Conservation (phyloP, 2,329 filamentous ascomycete genomes). For the Trichocomaceae sp. region DNA sequence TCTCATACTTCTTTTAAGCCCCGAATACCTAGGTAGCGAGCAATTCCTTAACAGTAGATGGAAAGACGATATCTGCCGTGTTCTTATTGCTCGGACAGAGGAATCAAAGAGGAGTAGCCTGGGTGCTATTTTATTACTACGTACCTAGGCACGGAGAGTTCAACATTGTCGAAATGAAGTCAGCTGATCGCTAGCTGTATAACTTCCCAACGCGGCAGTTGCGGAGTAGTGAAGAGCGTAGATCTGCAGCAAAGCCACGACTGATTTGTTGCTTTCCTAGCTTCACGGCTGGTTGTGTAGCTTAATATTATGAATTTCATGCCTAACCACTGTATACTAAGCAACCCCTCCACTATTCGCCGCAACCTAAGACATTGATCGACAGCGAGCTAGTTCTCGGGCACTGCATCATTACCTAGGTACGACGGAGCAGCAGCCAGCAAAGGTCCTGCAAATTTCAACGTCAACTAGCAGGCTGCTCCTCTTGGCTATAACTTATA, state of each 20-base stretch:
- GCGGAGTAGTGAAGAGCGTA: background rate
- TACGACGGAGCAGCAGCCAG: no score
- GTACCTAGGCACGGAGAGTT: no score
- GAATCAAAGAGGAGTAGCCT: no score
- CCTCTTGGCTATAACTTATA: background rate
- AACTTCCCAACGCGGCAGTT: background rate
- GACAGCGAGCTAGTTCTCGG: background rate
- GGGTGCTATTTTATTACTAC: no score
- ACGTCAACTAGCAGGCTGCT: background rate
- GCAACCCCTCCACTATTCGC: background rate
- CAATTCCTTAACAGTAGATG: background rate
- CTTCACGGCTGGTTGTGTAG: background rate
- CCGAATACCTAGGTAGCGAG: no score
- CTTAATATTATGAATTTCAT: background rate
- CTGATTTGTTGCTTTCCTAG: background rate
- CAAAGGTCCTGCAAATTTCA: background rate
- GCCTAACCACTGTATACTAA: background rate
- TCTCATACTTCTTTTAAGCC: background rate
- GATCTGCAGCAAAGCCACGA: background rate
- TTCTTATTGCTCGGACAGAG: background rate
- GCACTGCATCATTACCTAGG: background rate
- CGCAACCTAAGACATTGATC: background rate
- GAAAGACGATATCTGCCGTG: background rate
- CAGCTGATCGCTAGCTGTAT: slow-evolving; percentile 1
- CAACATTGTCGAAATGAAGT: background rate